phyloP scores from a whole-genome alignment of 441 rosid species.

The Adansonia madagascariensis region DNA sequence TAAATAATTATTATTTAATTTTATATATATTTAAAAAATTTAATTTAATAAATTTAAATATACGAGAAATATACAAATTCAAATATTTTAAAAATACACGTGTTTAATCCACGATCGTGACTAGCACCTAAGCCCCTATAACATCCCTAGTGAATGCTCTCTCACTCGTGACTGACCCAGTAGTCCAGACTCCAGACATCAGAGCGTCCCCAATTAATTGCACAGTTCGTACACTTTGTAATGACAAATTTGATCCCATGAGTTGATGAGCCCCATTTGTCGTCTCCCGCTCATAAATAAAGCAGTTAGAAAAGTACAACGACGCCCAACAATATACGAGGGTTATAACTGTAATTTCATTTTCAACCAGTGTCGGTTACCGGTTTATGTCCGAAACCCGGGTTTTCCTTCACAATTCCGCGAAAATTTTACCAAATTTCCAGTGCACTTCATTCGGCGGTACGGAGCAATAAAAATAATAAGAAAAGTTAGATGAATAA shows the following conservation, averaged over 20 bases:
- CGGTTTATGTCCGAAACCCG: constrained; percentile 28
- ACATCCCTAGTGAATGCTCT: neutral
- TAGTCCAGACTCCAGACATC: neutral
- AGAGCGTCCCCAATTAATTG: neutral
- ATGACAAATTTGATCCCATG: neutral
- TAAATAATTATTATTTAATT: no score
- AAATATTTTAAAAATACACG: no score
- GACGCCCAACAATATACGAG: constrained; percentile 1
- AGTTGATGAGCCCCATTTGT: neutral
- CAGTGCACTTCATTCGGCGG: constrained; percentile 38
- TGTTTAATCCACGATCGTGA: no score
- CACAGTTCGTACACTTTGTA: neutral
- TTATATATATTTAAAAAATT: no score
- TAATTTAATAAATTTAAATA: no score
- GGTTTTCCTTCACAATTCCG: constrained; percentile 24
- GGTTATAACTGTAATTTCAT: constrained; percentile 22
- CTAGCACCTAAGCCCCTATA: no score
- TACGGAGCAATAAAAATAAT: neutral
- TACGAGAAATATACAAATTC: no score
- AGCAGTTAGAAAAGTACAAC: neutral
- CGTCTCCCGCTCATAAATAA: neutral
- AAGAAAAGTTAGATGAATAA: neutral
- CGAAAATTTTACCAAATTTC: constrained; percentile 21
- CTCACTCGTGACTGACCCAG: neutral
- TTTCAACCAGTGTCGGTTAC: constrained; percentile 36